phyloP scores from a whole-genome alignment of 2,329 filamentous ascomycete genomes.

The Colletotrichum acutatum region DNA sequence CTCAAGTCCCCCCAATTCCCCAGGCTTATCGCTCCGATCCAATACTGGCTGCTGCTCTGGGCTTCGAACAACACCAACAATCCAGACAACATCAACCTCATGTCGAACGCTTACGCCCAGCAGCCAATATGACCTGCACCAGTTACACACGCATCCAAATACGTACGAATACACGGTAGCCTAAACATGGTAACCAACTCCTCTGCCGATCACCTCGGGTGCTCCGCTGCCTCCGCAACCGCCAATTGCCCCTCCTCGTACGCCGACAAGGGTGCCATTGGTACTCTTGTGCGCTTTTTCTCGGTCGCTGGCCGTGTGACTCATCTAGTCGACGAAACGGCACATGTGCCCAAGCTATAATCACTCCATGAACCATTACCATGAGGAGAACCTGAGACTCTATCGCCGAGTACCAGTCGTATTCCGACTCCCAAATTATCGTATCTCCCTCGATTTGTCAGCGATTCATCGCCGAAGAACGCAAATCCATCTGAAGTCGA shows the following conservation, averaged over 20 bases:
- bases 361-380: not conserved
- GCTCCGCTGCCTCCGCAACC: not conserved
- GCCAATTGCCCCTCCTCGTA: not conserved
- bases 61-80: not conserved
- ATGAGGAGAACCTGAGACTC: not conserved
- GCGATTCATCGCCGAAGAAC: not conserved
- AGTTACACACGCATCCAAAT: slow-evolving; percentile 2
- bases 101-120: slow-evolving; percentile 4
- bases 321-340: slow-evolving; percentile 16
- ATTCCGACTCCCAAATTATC: not conserved
- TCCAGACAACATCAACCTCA: not conserved
- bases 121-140: not conserved
- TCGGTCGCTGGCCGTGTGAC: slow-evolving; percentile 21
- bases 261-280: slow-evolving; percentile 4
- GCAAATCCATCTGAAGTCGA: not conserved
- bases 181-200: slow-evolving; percentile 4
- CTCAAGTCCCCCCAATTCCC: not conserved
- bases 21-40: not conserved
- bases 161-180: not conserved
- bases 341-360: slow-evolving; percentile 3
- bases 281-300: not conserved
- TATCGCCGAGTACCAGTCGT: slow-evolving; percentile 13
- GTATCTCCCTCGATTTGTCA: not conserved
- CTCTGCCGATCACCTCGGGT: slow-evolving; percentile 18
- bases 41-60: not conserved